Conservation (phyloP, 1,284 basidiomycete species). For the Rhodotorula sp. region DNA sequence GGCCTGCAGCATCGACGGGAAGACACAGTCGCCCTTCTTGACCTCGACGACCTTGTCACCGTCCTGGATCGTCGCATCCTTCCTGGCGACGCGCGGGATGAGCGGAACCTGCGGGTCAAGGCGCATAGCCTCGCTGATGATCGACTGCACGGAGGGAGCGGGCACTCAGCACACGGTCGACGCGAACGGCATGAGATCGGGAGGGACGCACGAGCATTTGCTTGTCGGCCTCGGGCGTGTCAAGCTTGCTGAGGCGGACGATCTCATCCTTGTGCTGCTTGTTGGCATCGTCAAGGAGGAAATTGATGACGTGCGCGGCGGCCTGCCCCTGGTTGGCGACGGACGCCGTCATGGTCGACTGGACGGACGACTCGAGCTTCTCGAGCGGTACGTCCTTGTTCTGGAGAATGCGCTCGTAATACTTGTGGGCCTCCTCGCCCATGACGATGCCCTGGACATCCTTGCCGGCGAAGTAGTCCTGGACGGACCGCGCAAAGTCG, state of each 20-base stretch:
- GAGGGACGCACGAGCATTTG: slow-evolving; percentile 6
- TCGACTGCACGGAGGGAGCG: background rate
- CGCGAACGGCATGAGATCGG: background rate
- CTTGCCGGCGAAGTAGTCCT: slow-evolving; percentile 9
- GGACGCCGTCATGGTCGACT: slow-evolving; percentile 9
- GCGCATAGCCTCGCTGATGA: slow-evolving; percentile 36
- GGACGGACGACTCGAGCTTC: slow-evolving; percentile 17
- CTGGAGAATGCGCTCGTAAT: slow-evolving; percentile 29
- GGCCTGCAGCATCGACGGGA: slow-evolving; percentile 13
- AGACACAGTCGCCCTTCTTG: slow-evolving; percentile 15
- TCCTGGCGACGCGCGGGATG: slow-evolving; percentile 33
- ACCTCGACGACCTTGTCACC: slow-evolving; percentile 19
- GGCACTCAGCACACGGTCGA: background rate
- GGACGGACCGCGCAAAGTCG: background rate
- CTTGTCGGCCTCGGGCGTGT: slow-evolving; percentile 5
- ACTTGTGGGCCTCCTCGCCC: slow-evolving; percentile 7
- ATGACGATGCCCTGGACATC: slow-evolving; percentile 13
- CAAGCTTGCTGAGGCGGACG: slow-evolving; percentile 21
- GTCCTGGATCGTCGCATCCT: slow-evolving; percentile 8
- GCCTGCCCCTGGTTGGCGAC: slow-evolving; percentile 12
- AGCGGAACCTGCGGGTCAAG: slow-evolving; percentile 38
- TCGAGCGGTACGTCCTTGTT: slow-evolving; percentile 10
- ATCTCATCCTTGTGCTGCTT: slow-evolving; percentile 14
- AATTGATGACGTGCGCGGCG: slow-evolving; percentile 36
- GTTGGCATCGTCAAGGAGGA: slow-evolving; percentile 34